Percentiles rank a stretch among this genome's conserved stretches.
These are phyloP conservation scores for Pichia rugopelliculosa DNA, from an alignment of 805 yeast species.

Conservation along the genomic window DNA sequence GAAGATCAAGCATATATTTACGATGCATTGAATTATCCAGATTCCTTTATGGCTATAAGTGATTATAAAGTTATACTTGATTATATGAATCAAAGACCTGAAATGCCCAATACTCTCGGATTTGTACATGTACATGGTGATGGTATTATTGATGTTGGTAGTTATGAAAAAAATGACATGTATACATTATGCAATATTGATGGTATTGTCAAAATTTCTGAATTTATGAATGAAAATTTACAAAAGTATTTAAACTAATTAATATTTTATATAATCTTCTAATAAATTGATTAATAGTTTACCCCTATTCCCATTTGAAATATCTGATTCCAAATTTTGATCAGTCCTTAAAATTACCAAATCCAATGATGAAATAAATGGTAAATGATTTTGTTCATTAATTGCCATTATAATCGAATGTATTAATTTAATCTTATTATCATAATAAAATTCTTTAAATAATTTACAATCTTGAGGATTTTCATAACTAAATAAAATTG, in stretches of 20 bases:
- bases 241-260: slow-evolving; percentile 10
- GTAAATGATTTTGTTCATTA: slow-evolving; percentile 11
- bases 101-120: slow-evolving; percentile 64
- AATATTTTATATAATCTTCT: slow-evolving; percentile 36
- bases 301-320: slow-evolving; percentile 19
- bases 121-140: slow-evolving; percentile 51
- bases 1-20: slow-evolving; percentile 47
- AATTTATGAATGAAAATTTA: slow-evolving; percentile 38
- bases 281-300: slow-evolving; percentile 37
- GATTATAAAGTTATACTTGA: slow-evolving; percentile 62
- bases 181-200: slow-evolving; percentile 45
- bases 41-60: slow-evolving; percentile 58
- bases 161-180: slow-evolving; percentile 52
- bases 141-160: slow-evolving; percentile 46
- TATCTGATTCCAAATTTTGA: slow-evolving; percentile 12
- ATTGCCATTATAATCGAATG: slow-evolving; percentile 35
- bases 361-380: slow-evolving; percentile 20
- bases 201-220: slow-evolving; percentile 49
- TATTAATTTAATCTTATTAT: slow-evolving; percentile 32
- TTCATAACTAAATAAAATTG: slow-evolving; percentile 45
- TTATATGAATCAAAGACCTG: slow-evolving; percentile 50
- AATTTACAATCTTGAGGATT: slow-evolving; percentile 35
- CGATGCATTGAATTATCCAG: slow-evolving; percentile 48
- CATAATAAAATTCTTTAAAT: slow-evolving; percentile 30
- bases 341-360: slow-evolving; percentile 17